A percentile compares a stretch with the other conserved stretches of the same genome.
Conservation (phyloP, 768 basidiomycete species). For the Russula virescens region DNA sequence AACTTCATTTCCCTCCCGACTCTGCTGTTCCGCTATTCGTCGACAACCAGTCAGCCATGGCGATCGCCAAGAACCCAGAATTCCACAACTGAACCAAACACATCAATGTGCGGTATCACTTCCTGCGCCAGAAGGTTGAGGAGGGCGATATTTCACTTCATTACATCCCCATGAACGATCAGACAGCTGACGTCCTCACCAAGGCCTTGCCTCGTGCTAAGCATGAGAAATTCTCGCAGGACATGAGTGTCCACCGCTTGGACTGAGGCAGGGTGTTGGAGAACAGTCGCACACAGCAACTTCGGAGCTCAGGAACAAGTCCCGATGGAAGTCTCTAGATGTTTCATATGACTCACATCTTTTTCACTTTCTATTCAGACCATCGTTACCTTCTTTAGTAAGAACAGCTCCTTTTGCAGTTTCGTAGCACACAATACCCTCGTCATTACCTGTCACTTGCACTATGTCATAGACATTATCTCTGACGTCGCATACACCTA, state of each 20-base stretch:
- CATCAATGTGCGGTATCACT: neutral
- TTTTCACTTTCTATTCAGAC: too few relatives aligned
- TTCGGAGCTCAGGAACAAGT: too few relatives aligned
- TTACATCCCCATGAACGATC: neutral
- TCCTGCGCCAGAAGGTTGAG: neutral
- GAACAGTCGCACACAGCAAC: too few relatives aligned
- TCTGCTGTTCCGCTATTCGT: neutral
- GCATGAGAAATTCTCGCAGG: neutral
- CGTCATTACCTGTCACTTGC: too few relatives aligned
- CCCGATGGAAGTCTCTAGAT: too few relatives aligned
- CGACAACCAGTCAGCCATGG: neutral
- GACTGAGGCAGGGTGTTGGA: neutral
- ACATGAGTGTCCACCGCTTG: neutral
- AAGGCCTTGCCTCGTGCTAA: neutral
- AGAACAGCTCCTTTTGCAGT: too few relatives aligned
- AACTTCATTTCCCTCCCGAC: too few relatives aligned
- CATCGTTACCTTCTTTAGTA: too few relatives aligned
- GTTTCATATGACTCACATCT: too few relatives aligned
- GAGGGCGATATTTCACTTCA: neutral
- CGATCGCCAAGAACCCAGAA: neutral
- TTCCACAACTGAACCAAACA: neutral
- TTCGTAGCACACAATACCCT: too few relatives aligned
- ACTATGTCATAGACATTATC: too few relatives aligned
- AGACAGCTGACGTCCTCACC: neutral
- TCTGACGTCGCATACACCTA: too few relatives aligned